phyloP scores from a whole-genome alignment of 2,329 filamentous ascomycete species.

The Diaporthe eres region DNA sequence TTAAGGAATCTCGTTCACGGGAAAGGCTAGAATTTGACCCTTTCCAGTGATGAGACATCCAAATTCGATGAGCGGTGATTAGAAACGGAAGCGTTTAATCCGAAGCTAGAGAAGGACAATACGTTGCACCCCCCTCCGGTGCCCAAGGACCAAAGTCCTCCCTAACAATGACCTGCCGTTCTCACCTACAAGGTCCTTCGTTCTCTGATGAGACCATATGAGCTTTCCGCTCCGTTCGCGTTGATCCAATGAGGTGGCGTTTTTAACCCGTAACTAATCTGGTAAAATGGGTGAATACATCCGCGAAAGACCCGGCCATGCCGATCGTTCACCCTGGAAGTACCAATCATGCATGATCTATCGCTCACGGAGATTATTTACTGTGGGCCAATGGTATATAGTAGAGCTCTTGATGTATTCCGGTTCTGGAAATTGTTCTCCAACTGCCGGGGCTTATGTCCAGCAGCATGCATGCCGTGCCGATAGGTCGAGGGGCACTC shows the following conservation, averaged over 20 bases:
- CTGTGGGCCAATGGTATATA: background rate
- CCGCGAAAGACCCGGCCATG: background rate
- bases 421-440: background rate
- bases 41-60: background rate
- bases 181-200: background rate
- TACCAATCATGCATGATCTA: background rate
- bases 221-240: no score
- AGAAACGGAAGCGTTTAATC: background rate
- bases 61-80: background rate
- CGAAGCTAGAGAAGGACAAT: background rate
- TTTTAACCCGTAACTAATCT: background rate
- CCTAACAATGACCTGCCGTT: background rate
- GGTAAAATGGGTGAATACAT: constrained; percentile 19
- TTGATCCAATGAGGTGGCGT: background rate
- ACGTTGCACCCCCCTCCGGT: background rate
- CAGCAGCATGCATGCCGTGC: background rate
- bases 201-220: background rate
- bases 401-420: background rate
- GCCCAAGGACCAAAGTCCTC: no score
- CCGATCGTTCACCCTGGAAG: background rate
- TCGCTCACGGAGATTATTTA: background rate
- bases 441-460: background rate
- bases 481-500: background rate
- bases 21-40: background rate
- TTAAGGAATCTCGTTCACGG: background rate